Evolutionary conservation across 495 filamentous ascomycete genomes (phyloP).

Genomic region (Penicillium paxilli): DNA sequence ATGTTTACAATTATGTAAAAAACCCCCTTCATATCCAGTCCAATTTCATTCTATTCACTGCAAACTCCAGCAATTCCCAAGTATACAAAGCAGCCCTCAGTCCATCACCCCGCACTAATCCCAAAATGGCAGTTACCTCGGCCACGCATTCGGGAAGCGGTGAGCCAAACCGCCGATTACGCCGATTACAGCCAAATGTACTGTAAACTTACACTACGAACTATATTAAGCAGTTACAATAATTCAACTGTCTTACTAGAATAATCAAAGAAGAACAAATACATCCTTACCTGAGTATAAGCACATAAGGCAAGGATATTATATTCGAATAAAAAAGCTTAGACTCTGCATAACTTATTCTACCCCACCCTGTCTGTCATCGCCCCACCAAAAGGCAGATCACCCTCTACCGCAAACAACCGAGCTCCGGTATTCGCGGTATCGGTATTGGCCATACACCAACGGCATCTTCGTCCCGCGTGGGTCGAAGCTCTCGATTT

Average conservation of each 20-base stretch:
- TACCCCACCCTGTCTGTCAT: not conserved
- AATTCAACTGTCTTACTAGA: no score
- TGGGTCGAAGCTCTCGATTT: not conserved
- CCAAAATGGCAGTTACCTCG: slow-evolving; percentile 21
- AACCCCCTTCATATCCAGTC: not conserved
- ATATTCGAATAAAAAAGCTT: no score
- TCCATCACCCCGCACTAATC: slow-evolving; percentile 13
- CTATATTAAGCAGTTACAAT: no score
- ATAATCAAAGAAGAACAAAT: no score
- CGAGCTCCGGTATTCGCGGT: not conserved
- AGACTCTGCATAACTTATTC: no score
- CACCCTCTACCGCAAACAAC: not conserved
- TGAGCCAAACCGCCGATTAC: slow-evolving; percentile 5
- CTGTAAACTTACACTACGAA: no score
- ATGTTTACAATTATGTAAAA: no score
- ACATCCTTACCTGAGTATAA: no score
- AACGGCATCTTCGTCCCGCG: not conserved
- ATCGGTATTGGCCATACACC: not conserved
- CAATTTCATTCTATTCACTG: not conserved
- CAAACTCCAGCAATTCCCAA: not conserved
- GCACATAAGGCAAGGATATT: no score
- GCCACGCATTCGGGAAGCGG: slow-evolving; percentile 10
- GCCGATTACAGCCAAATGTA: not conserved
- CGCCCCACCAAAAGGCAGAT: not conserved
- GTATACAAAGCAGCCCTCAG: not conserved